Evolutionary conservation across 1,284 basidiomycete species (phyloP).

Genomic region (Takashimella tepidaria): DNA sequence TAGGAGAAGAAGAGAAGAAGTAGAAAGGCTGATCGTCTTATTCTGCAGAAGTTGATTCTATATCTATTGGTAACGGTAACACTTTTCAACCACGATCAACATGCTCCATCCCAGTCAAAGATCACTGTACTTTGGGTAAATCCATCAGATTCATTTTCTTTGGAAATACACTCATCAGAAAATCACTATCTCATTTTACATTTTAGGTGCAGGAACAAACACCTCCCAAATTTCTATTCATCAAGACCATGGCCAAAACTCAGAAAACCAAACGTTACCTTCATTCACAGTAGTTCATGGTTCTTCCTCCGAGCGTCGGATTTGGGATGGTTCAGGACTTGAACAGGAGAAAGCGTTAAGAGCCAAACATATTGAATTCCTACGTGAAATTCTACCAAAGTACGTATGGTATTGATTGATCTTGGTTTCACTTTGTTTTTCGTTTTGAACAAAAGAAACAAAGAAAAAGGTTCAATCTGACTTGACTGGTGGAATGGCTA

Average conservation of each 20-base stretch:
- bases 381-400: conserved; percentile 83
- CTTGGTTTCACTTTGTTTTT: neutral
- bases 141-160: no score
- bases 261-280: conserved; percentile 58
- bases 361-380: conserved; percentile 81
- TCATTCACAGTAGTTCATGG: conserved; percentile 84
- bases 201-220: conserved; percentile 15
- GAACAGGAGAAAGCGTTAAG: conserved; percentile 76
- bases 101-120: conserved; percentile 70
- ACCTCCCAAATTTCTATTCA: conserved; percentile 5
- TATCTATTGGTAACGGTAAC: conserved; percentile 75
- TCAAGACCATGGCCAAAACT: conserved; percentile 3
- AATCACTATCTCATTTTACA: no score
- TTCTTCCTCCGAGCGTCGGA: conserved; percentile 61
- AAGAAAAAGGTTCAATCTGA: neutral
- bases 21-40: neutral
- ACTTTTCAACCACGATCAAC: conserved; percentile 73
- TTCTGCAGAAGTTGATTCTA: conserved; percentile 71
- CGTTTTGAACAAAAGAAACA: neutral
- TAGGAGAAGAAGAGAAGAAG: conserved; percentile 7
- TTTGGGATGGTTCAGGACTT: conserved; percentile 80
- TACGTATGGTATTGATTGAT: conserved; percentile 36
- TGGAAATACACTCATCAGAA: no score
- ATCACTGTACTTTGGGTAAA: conserved; percentile 75
- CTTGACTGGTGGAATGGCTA: neutral